Percentiles rank a stretch among this genome's conserved stretches.
Evolutionary conservation across 23 red algal genomes (phyloP).

Genomic region (Gracilaria caudata): DNA sequence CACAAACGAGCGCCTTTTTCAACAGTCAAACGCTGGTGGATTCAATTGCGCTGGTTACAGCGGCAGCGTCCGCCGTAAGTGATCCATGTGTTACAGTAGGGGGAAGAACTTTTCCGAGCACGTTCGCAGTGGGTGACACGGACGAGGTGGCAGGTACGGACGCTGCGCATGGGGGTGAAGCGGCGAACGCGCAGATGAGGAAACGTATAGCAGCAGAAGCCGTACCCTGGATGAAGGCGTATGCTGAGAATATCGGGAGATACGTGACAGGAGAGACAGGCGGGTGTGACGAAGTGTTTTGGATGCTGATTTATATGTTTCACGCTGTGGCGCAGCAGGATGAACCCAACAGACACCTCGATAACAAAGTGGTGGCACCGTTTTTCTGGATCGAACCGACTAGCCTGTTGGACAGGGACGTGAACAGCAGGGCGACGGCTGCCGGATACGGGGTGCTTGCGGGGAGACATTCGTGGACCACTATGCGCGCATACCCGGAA

Average conservation of each 20-base stretch:
- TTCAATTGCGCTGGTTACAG: neutral
- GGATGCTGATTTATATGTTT: neutral
- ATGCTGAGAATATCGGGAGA: neutral
- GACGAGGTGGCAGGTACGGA: too few relatives aligned
- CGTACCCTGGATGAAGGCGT: neutral
- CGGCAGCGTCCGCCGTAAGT: neutral
- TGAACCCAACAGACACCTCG: neutral
- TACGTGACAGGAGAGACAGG: neutral
- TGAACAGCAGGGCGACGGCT: neutral
- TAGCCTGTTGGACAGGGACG: neutral
- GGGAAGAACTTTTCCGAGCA: neutral
- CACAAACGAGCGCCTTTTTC: neutral
- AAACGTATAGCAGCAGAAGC: neutral
- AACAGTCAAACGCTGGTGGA: neutral
- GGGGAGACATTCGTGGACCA: neutral
- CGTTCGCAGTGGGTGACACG: neutral
- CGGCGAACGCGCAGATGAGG: neutral
- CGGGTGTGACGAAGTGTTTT: neutral
- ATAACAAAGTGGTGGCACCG: neutral
- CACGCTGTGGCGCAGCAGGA: neutral
- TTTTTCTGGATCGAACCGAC: slow-evolving; percentile 7
- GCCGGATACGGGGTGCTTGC: neutral
- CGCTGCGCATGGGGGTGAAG: neutral
- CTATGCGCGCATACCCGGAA: neutral
- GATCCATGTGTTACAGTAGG: neutral